Evolutionary conservation across 306 rosid species (phyloP), one percentile per base, ranked within the genome.

Genomic region (Vigna trinervia): DNA sequence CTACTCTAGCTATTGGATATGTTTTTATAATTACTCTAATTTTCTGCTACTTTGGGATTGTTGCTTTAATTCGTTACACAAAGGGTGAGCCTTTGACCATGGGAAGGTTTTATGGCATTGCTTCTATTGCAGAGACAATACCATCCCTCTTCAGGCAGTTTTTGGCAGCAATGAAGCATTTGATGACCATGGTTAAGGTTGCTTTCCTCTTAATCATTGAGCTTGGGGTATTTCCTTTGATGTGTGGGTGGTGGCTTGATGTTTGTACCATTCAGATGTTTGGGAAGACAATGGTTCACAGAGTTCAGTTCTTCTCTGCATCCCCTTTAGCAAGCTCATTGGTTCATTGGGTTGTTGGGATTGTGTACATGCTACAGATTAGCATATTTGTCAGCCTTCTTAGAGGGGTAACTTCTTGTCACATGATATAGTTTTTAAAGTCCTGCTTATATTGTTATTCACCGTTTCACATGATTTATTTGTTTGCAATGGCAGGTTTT

Each of bases 241-340:
- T 92, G 98, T 96, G 99, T 87, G 99, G 99, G 72, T 96, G 99
- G 99, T 96, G 99, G 99, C 90, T 96, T 4, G 99, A 96, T 79
- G 93, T 96, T 50, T 96, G 99, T 58, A 96, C 99, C 19, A 90
- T 96, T 78, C 90, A 92, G 81, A 92, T 96, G 98, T 96, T 96
- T 73, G 98, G 99, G 54, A 96, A 92, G 87, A 87, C 98, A 51
- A 96, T 96, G 98, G 87, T 85, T 76, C 97, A 96, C 83, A 93
- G 99, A 81, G 96, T 91, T 85, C 97, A 89, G 74, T 96, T 96
- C 86, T 92, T 96, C 83, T 88, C 97, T 63, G 93, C 91, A 6
- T 92, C 99, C 77, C 99, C 99, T 60, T 81, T 96, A 61, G 97
- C 99, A 19, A 96, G 99, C 85, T 92, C 98, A 59, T 81, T 96